A percentile compares a stretch with the other conserved stretches of the same genome.
phyloP scores from a whole-genome alignment of 23 red algal genomes.

The Gracilaria domingensis region DNA sequence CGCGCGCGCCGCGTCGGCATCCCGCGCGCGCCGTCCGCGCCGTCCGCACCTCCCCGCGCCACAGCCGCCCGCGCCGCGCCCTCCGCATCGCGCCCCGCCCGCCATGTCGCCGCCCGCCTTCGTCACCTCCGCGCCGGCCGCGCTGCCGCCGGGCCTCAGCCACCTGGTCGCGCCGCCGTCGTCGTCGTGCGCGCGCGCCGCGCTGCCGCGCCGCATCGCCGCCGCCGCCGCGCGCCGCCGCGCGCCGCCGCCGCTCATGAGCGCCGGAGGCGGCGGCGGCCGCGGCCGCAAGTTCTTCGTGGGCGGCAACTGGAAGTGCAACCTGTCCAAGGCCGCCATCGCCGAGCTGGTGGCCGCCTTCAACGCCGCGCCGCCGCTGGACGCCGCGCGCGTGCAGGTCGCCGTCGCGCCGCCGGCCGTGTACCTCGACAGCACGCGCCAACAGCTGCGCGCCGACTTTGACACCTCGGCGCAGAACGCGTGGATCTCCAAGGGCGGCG shows the following conservation, averaged over 20 bases:
- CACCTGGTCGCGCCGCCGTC: not conserved
- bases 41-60: not conserved
- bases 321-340: conserved; percentile 81
- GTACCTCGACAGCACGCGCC: conserved; percentile 75
- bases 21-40: not conserved
- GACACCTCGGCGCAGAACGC: conserved; percentile 80
- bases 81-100: not conserved
- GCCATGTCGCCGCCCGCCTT: conserved; percentile 39
- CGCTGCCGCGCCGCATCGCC: not conserved
- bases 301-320: conserved; percentile 99
- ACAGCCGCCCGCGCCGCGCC: not conserved
- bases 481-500: conserved; percentile 82
- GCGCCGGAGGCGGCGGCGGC: conserved; percentile 4
- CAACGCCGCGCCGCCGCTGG: conserved; percentile 53
- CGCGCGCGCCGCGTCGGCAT: not conserved
- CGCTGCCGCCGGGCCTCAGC: not conserved
- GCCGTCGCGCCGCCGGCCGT: conserved; percentile 78
- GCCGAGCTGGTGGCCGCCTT: conserved; percentile 70
- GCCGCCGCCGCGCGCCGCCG: not conserved
- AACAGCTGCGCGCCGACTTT: conserved; percentile 77
- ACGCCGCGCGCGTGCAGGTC: conserved; percentile 68
- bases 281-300: conserved; percentile 71
- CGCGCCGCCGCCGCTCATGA: conserved; percentile 3
- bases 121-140: not conserved
- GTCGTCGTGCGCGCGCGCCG: too few relatives aligned